Conservation (phyloP, 768 basidiomycete species). For the Lactifluus subvellereus region DNA sequence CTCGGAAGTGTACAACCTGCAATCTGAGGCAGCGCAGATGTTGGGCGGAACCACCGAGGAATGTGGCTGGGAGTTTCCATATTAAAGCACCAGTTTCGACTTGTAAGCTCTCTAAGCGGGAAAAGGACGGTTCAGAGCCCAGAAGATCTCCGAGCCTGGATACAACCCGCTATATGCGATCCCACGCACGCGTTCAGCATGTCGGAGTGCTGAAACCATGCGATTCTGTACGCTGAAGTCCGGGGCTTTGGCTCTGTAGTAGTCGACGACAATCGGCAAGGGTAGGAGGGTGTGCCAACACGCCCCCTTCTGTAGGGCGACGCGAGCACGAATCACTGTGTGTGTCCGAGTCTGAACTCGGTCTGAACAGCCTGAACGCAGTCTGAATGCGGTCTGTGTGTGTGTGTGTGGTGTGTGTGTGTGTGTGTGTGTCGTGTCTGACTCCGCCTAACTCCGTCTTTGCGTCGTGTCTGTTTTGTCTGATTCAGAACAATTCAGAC, state of each 20-base stretch:
- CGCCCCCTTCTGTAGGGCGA: background rate
- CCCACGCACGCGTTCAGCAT: background rate
- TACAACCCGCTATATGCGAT: background rate
- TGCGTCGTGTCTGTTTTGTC: too few species aligned
- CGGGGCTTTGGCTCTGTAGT: background rate
- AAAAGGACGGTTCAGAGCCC: background rate
- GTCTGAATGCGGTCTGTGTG: too few species aligned
- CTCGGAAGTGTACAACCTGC: fast-evolving
- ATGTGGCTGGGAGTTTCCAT: too few species aligned
- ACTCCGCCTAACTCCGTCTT: too few species aligned
- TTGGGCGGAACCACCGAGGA: too few species aligned
- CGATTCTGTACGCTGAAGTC: too few species aligned
- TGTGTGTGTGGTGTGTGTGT: too few species aligned
- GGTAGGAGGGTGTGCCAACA: background rate
- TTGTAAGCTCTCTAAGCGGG: background rate
- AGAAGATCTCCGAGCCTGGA: background rate
- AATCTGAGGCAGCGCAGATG: background rate
- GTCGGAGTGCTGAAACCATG: background rate
- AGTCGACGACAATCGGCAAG: background rate
- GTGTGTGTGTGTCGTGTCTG: too few species aligned
- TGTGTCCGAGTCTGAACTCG: too few species aligned
- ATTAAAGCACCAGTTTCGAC: background rate
- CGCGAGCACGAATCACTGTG: background rate
- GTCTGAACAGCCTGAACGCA: too few species aligned
- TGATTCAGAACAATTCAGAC: too few species aligned